Conservation (phyloP, 371 early-diverging fungal genomes). For the Lichtheimia hyalospora region DNA sequence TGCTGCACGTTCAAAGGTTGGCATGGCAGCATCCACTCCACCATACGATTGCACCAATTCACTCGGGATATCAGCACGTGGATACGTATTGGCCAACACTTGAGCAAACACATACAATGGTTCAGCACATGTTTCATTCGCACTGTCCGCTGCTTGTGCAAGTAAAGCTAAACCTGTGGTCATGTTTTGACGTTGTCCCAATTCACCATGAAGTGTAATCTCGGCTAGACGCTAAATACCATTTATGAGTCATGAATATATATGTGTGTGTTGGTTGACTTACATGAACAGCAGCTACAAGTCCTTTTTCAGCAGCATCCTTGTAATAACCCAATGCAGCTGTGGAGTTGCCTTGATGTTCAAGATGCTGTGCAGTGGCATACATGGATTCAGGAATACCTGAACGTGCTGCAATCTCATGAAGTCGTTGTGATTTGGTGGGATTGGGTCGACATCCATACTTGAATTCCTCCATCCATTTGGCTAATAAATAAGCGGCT, state of each 20-base stretch:
- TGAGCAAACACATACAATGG: slow-evolving; percentile 20
- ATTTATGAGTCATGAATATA: not conserved
- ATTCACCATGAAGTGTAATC: slow-evolving; percentile 16
- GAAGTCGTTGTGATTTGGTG: slow-evolving; percentile 41
- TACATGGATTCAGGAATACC: slow-evolving; percentile 26
- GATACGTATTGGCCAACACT: slow-evolving; percentile 19
- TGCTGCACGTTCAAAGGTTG: slow-evolving; percentile 24
- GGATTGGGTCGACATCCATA: slow-evolving; percentile 56
- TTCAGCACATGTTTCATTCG: slow-evolving; percentile 12
- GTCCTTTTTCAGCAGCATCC: slow-evolving; percentile 68
- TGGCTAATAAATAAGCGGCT: slow-evolving; percentile 68
- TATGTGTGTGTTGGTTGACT: slow-evolving; percentile 6
- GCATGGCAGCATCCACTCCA: slow-evolving; percentile 12
- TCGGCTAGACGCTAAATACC: slow-evolving; percentile 7
- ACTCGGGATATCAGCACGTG: slow-evolving; percentile 18
- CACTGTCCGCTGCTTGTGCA: slow-evolving; percentile 16
- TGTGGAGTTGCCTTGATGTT: slow-evolving; percentile 52
- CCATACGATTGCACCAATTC: slow-evolving; percentile 15
- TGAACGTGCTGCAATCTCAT: slow-evolving; percentile 28
- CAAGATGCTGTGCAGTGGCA: slow-evolving; percentile 14
- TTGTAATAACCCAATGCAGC: slow-evolving; percentile 69
- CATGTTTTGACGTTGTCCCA: slow-evolving; percentile 23
- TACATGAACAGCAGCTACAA: slow-evolving; percentile 69
- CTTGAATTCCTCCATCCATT: slow-evolving; percentile 66
- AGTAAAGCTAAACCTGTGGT: slow-evolving; percentile 11